These are phyloP conservation scores for Tuber aestivum DNA, from an alignment of 495 filamentous ascomycete species.

Conservation along the genomic window DNA sequence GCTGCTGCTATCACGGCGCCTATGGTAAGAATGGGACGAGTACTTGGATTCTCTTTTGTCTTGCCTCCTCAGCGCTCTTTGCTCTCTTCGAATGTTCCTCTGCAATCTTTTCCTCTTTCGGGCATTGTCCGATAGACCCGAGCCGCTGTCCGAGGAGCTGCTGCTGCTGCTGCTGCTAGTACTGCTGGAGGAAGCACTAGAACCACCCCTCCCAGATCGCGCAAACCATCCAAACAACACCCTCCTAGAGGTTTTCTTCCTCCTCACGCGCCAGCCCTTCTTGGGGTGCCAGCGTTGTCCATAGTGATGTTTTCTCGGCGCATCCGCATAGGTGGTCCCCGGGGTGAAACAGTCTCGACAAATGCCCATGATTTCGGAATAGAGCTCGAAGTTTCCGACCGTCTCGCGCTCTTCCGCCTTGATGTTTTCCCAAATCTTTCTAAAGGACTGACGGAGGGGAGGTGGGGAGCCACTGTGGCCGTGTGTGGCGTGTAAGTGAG, in stretches of 20 bases:
- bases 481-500: constrained; percentile 22
- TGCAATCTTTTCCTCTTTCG: constrained; percentile 13
- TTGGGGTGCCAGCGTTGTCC: constrained; percentile 33
- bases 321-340: constrained; percentile 54
- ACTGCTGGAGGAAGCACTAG: constrained; percentile 1
- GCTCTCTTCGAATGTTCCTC: constrained; percentile 21
- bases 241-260: constrained; percentile 11
- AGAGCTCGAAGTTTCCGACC: constrained; percentile 65
- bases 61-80: constrained; percentile 14
- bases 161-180: constrained; percentile 22
- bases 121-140: constrained; percentile 21
- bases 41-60: constrained; percentile 18
- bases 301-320: constrained; percentile 61
- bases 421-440: constrained; percentile 32
- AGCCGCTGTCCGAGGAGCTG: constrained; percentile 19
- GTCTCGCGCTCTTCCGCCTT: constrained; percentile 55
- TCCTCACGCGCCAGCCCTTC: constrained; percentile 25
- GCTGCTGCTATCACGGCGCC: neutral
- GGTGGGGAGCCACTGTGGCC: constrained; percentile 30
- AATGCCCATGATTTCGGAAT: constrained; percentile 65
- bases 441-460: constrained; percentile 32
- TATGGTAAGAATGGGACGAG: neutral
- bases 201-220: neutral
- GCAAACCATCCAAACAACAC: constrained; percentile 27
- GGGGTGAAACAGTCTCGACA: constrained; percentile 66